A percentile compares a stretch with the other conserved stretches of the same genome.
These are phyloP conservation scores for Fomitopsis pulvina DNA, from an alignment of 768 basidiomycete genomes.

Conservation along the genomic window DNA sequence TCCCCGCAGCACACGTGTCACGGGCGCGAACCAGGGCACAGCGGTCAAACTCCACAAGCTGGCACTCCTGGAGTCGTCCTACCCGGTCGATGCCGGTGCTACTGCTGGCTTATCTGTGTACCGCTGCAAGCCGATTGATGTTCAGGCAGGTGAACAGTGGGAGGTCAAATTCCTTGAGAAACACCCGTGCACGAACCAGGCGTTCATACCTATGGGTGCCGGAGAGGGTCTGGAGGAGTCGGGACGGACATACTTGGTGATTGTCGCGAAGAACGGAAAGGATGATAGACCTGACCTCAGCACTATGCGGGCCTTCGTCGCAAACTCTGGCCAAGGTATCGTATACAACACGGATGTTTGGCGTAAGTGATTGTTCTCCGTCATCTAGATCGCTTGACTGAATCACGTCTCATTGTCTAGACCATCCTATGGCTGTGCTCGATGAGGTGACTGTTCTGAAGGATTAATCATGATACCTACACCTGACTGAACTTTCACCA, in stretches of 20 bases:
- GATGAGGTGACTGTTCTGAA: constrained; percentile 48
- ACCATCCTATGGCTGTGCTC: constrained; percentile 89
- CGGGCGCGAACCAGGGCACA: constrained; percentile 82
- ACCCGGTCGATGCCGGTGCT: constrained; percentile 50
- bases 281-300: constrained; percentile 73
- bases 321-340: constrained; percentile 76
- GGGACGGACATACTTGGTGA: constrained; percentile 65
- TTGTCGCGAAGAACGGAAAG: constrained; percentile 74
- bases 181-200: constrained; percentile 85
- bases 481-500: constrained; percentile 22
- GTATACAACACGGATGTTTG: constrained; percentile 79
- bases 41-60: constrained; percentile 93
- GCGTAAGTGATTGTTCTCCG: constrained; percentile 56
- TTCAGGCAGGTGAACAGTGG: constrained; percentile 40
- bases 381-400: not conserved
- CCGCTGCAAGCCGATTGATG: constrained; percentile 59
- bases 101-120: constrained; percentile 77
- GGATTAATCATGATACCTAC: not conserved
- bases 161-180: constrained; percentile 76
- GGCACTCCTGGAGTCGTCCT: constrained; percentile 59
- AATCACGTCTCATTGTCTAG: constrained; percentile 30
- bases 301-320: constrained; percentile 78
- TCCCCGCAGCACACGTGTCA: constrained; percentile 65
- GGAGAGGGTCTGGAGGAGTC: constrained; percentile 43
- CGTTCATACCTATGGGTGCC: constrained; percentile 88